Percentiles rank a stretch among this genome's conserved stretches.
These are phyloP conservation scores for Collybiopsis confluens DNA, from an alignment of 768 basidiomycete genomes.

Conservation along the genomic window DNA sequence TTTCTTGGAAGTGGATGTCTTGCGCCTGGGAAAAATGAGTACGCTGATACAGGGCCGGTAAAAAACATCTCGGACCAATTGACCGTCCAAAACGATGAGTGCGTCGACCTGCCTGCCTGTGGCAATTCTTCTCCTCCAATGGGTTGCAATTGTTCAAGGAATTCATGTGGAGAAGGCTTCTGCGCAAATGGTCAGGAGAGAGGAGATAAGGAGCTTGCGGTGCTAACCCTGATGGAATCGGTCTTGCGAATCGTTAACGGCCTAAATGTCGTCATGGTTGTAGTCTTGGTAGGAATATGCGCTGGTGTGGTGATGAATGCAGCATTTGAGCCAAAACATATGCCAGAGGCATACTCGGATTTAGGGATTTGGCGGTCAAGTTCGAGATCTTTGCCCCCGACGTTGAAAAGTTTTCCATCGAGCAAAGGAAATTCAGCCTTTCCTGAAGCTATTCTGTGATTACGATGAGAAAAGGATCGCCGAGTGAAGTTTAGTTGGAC, in stretches of 20 bases:
- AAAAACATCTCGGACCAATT: constrained; percentile 49
- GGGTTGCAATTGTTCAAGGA: constrained; percentile 12
- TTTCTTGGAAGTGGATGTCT: constrained; percentile 50
- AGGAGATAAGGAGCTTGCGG: too few relatives aligned
- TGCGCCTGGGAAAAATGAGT: constrained; percentile 49
- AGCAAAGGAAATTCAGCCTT: constrained; percentile 37
- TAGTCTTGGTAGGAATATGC: not conserved
- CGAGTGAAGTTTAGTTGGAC: constrained; percentile 16
- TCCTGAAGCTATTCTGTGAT: constrained; percentile 48
- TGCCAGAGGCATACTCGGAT: constrained; percentile 58
- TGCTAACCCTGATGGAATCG: constrained; percentile 23
- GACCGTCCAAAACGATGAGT: constrained; percentile 50
- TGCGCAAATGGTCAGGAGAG: too few relatives aligned
- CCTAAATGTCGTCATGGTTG: not conserved
- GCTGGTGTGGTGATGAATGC: not conserved
- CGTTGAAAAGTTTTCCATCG: constrained; percentile 30
- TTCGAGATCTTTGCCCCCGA: constrained; percentile 60
- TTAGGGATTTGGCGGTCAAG: constrained; percentile 55
- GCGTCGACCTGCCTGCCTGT: constrained; percentile 14
- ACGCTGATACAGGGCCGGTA: constrained; percentile 6
- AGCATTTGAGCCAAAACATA: constrained; percentile 45
- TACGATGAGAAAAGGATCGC: too few relatives aligned
- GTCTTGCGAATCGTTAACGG: not conserved
- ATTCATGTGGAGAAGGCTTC: constrained; percentile 23
- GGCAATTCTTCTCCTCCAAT: not conserved